phyloP scores from a whole-genome alignment of 2,329 filamentous ascomycete species.

The Endocalyx cinctus region DNA sequence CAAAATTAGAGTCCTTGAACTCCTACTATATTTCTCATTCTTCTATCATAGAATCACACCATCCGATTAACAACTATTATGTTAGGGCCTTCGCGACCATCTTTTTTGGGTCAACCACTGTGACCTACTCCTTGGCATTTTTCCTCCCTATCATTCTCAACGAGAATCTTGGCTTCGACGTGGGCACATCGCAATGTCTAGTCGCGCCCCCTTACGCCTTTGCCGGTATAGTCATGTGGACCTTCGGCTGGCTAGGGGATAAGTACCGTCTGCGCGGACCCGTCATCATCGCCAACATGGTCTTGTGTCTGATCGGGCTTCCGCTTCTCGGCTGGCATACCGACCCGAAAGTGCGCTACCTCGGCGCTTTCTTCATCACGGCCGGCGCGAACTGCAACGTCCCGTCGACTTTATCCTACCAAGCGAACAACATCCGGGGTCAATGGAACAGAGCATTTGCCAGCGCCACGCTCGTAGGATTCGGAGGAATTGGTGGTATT shows the following conservation, averaged over 20 bases:
- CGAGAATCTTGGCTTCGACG: slow-evolving; percentile 57
- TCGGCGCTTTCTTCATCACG: slow-evolving; percentile 71
- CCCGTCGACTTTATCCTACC: slow-evolving; percentile 70
- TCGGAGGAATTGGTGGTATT: slow-evolving; percentile 76
- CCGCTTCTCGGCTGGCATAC: slow-evolving; percentile 66
- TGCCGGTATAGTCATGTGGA: no score
- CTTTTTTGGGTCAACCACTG: slow-evolving; percentile 63
- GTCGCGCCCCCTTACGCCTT: slow-evolving; percentile 66
- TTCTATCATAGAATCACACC: no score
- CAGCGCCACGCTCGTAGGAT: slow-evolving; percentile 69
- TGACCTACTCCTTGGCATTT: slow-evolving; percentile 72
- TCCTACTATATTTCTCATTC: no score
- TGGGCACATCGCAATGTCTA: slow-evolving; percentile 63
- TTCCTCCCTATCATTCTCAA: slow-evolving; percentile 73
- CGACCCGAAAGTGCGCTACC: slow-evolving; percentile 57
- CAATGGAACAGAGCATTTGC: slow-evolving; percentile 85
- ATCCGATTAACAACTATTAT: slow-evolving; percentile 47
- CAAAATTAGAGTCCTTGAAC: no score
- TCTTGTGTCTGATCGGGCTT: slow-evolving; percentile 63
- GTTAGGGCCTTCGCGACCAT: slow-evolving; percentile 56
- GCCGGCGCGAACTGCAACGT: slow-evolving; percentile 75
- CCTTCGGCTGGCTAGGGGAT: slow-evolving; percentile 65
- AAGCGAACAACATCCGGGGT: slow-evolving; percentile 82
- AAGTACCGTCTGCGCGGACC: slow-evolving; percentile 62
- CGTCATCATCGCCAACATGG: slow-evolving; percentile 60